phyloP scores from a whole-genome alignment of 306 rosid species.

The Cercis canadensis region DNA sequence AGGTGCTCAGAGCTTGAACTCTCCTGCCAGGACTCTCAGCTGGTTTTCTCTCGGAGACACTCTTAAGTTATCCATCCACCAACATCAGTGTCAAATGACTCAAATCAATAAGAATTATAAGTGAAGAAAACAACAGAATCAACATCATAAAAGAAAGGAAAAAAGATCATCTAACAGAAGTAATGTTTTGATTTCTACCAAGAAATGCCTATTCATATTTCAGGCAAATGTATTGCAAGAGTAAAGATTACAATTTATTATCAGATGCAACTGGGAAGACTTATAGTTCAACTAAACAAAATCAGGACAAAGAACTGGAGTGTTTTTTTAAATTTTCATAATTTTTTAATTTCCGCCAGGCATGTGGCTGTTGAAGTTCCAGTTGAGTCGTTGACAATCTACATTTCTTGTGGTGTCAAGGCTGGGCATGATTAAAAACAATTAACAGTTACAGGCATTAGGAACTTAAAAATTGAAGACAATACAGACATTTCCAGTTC shows the following conservation, averaged over 20 bases:
- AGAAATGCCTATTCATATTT: too few species aligned
- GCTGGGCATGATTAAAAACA: background rate
- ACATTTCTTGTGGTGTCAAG: background rate
- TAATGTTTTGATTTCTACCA: slow-evolving; percentile 1
- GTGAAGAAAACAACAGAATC: slow-evolving; percentile 11
- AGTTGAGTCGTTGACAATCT: background rate
- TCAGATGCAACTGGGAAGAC: too few species aligned
- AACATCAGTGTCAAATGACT: slow-evolving; percentile 41
- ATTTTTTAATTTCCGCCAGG: too few species aligned
- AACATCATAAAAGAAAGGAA: slow-evolving; percentile 29
- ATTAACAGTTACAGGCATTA: background rate
- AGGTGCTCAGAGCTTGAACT: slow-evolving; percentile 40
- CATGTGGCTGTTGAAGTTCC: slow-evolving; percentile 2
- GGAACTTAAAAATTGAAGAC: background rate
- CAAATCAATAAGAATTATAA: background rate
- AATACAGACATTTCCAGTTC: background rate
- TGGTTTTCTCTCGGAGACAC: slow-evolving; percentile 33
- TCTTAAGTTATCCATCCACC: slow-evolving; percentile 44
- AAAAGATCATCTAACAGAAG: slow-evolving; percentile 4
- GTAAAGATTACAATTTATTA: too few species aligned
- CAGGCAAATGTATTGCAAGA: too few species aligned
- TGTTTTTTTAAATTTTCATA: too few species aligned
- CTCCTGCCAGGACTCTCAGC: slow-evolving; percentile 45
- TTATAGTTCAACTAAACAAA: too few species aligned
- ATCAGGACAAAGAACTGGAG: too few species aligned